Conservation (phyloP, 2,329 filamentous ascomycete species). For the Epichloe brachyelytri region DNA sequence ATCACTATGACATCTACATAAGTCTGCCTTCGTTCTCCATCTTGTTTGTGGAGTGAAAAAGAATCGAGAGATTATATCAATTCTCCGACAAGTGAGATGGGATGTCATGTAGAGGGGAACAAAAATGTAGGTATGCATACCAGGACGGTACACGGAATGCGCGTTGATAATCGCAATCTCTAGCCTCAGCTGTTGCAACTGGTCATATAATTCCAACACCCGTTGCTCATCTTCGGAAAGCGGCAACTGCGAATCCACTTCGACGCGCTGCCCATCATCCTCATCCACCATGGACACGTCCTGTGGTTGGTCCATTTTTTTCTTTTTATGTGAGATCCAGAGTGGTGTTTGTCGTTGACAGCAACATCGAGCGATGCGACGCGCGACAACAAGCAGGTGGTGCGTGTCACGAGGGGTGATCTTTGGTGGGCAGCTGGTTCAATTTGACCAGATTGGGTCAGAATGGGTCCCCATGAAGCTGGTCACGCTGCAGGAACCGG, state of each 20-base stretch:
- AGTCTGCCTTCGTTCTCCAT: not conserved
- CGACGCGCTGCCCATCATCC: slow-evolving; percentile 6
- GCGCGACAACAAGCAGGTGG: not conserved
- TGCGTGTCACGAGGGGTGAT: not conserved
- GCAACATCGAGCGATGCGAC: not conserved
- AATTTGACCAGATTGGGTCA: not conserved
- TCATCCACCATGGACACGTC: slow-evolving; percentile 17
- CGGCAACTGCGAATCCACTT: slow-evolving; percentile 30
- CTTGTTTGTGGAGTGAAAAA: not conserved
- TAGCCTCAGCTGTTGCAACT: slow-evolving; percentile 56
- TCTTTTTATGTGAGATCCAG: not conserved
- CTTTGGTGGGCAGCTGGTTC: not conserved
- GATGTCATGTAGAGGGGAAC: too few relatives aligned
- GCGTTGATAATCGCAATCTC: slow-evolving; percentile 55
- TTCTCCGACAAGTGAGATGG: not conserved
- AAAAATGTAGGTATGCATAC: slow-evolving; percentile 14
- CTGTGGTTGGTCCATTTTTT: slow-evolving; percentile 1
- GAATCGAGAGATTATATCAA: not conserved
- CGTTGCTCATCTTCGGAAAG: slow-evolving; percentile 54
- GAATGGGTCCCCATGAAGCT: not conserved
- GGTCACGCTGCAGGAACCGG: slow-evolving; percentile 2
- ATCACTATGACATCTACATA: not conserved
- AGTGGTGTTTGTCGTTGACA: not conserved
- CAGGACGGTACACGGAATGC: slow-evolving; percentile 23
- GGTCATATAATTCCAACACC: slow-evolving; percentile 58